phyloP scores from a whole-genome alignment of 257 asterid species.

The Ophiorrhiza pumila region DNA sequence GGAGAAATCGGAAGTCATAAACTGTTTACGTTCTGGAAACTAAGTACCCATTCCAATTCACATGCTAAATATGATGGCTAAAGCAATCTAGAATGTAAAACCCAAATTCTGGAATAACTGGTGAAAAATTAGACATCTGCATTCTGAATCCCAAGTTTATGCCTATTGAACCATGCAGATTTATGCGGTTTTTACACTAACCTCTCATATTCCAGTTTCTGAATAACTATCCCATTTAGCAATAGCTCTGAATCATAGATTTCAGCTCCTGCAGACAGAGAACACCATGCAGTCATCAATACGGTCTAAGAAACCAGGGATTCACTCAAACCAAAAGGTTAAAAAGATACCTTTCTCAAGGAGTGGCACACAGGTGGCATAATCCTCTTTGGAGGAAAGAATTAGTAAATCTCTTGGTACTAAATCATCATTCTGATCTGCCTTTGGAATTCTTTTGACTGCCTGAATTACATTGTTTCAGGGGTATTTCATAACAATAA shows the following conservation, averaged over 20 bases:
- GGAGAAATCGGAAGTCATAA: not conserved
- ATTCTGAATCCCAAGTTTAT: not conserved
- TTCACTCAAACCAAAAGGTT: not conserved
- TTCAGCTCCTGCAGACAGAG: constrained; percentile 50
- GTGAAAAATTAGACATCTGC: not conserved
- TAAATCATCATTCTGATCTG: constrained; percentile 20
- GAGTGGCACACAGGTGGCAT: constrained; percentile 46
- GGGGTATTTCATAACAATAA: not conserved
- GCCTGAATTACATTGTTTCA: constrained; percentile 40
- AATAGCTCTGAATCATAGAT: constrained; percentile 71
- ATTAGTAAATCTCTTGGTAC: constrained; percentile 42
- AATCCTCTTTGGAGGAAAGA: constrained; percentile 64
- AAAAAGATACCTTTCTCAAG: constrained; percentile 51
- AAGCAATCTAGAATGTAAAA: not conserved
- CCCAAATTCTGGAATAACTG: not conserved
- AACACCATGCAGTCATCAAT: constrained; percentile 14
- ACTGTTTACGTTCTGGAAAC: not conserved
- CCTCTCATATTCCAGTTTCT: constrained; percentile 66
- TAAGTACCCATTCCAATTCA: not conserved
- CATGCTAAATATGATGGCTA: not conserved
- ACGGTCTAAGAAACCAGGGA: constrained; percentile 18
- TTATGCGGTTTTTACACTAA: constrained; percentile 20
- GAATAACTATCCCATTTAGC: constrained; percentile 68
- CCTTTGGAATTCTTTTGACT: constrained; percentile 26
- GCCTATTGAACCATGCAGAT: not conserved